Base-by-base conservation (phyloP, 805 yeast species). In the Kregervanrija pseudodelftensis region DNA sequence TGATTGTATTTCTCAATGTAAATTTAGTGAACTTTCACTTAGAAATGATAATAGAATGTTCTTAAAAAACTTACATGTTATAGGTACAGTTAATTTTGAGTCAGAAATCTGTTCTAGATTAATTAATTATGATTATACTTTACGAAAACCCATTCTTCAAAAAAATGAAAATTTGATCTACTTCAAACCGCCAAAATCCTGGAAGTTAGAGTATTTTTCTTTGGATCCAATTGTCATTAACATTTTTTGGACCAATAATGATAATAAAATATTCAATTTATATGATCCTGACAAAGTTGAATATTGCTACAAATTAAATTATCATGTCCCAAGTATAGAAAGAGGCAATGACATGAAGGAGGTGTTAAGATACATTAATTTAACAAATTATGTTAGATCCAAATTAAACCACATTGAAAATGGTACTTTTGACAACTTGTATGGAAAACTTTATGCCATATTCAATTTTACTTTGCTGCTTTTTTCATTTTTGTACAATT, bases 121-220 rank as follows among this genome's bases (percentile, higher is more conserved):
- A 30, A 48, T 60, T 41, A 39, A 45, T 33, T 53, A 50, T 36
- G 56, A 54, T 37, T 33, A 35, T 14, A 22, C 16, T 2, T n/a
- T 36, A 2, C 36, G 45, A 13, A 37, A n/a, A 13, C 63, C 63
- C 10, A 36, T 50, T 4, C 22, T 56, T 30, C 41, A 44, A 3
- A 16, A 40, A 2, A 34, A 55, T 31, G 59, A 56, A 36, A 59
- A 56, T 37, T 36, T 79, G 2, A 63, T 83, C 4, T 53, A 73
- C n/a, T 89, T 78, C 57, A 74, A 75, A 22, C 83, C 93, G 1
- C 97, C 97, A 0, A 73, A 75, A 37, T 77, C 83, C 14, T 70
- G 70, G 30, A 73, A 76, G 47, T 71, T 90, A 70, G 95, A 89
- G 52, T 87, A 85, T 59, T 83, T 78, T 51, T 81, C 96, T 0